phyloP scores from a whole-genome alignment of 2,329 filamentous ascomycete genomes.

The Geosmithia putterillii region DNA sequence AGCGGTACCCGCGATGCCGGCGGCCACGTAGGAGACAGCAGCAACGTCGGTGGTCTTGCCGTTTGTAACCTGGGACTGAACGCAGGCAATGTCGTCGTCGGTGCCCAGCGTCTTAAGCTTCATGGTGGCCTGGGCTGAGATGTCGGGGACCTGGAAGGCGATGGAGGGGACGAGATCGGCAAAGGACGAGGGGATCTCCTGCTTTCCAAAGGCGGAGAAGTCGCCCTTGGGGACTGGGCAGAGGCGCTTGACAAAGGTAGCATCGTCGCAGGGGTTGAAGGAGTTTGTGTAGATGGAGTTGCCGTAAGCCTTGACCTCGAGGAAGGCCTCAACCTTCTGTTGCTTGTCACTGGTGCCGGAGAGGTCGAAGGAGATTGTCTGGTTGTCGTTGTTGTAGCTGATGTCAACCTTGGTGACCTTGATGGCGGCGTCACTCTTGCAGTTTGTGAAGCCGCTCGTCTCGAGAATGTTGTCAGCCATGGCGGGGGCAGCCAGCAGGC shows the following conservation, averaged over 20 bases:
- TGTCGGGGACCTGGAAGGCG: slow-evolving; percentile 82
- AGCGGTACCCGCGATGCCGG: slow-evolving; percentile 74
- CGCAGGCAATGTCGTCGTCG: slow-evolving; percentile 61
- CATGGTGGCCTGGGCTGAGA: slow-evolving; percentile 74
- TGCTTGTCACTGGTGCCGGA: slow-evolving; percentile 59
- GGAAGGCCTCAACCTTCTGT: slow-evolving; percentile 68
- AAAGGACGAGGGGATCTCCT: slow-evolving; percentile 59
- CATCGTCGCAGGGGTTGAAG: slow-evolving; percentile 70
- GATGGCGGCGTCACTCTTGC: slow-evolving; percentile 41
- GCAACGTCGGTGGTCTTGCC: slow-evolving; percentile 69
- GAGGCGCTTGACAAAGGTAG: slow-evolving; percentile 56
- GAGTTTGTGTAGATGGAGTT: slow-evolving; percentile 62
- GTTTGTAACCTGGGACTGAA: slow-evolving; percentile 71
- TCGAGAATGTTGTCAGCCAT: slow-evolving; percentile 61
- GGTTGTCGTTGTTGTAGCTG: slow-evolving; percentile 62
- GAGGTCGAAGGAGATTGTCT: slow-evolving; percentile 69
- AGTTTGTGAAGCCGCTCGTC: slow-evolving; percentile 71
- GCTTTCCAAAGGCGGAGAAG: slow-evolving; percentile 62
- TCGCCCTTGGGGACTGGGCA: slow-evolving; percentile 72
- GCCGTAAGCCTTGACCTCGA: slow-evolving; percentile 78
- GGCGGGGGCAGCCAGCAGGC: slow-evolving; percentile 30
- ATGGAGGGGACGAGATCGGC: slow-evolving; percentile 72
- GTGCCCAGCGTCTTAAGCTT: slow-evolving; percentile 53
- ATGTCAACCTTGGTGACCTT: slow-evolving; percentile 65
- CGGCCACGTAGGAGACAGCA: slow-evolving; percentile 73